Base-by-base conservation (phyloP, 1,284 basidiomycete genomes). In the Coniferiporia sulphurascens region DNA sequence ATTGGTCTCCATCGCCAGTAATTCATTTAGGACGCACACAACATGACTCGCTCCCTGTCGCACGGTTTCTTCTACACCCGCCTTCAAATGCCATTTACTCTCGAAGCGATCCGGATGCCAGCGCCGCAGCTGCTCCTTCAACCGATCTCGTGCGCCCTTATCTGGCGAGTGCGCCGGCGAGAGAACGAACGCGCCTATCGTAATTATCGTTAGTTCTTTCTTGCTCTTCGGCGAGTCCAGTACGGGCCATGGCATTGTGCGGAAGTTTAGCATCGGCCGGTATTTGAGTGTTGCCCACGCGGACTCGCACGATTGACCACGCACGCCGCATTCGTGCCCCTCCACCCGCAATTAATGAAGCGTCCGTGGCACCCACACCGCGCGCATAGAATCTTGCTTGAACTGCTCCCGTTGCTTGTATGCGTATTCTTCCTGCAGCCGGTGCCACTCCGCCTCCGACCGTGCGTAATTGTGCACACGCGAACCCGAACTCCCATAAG, bases 191-290 rank as follows among this genome's bases (percentile, higher is more conserved):
- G 80, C 78, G 35, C 75, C 74, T 60, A 90, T 79, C 8, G 75
- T 77, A 19, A 72, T 67, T 13, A 75, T 71, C 1, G 81, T 85
- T 62, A 90, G 74, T 4, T 86, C 85, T 43, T 86, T 85, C 8
- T 82, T 78, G 32, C 67, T 69, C 22, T 69, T 74, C 3, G 85
- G 83, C 46, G 73, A 73, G 68, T 75, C 81, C 66, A 87, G 74
- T 72, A 82, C 74, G 1, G 88, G 87, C 87, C 87, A 90, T 21
- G 88, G 87, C 65, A 90, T 63, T 19, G 65, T 53, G 15, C 55
- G 46, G 59, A 65, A 66, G 36, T 53, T 56, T 17, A 66, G 56
- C 46, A 46, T 46, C 48, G 55, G 45, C 60, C 64, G 36, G 4
- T 62, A 57, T 36, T 64, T 75, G 48, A 86, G 71, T 62, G 73